Base-by-base conservation (phyloP, 306 rosid genomes). In the Casuarina glauca region DNA sequence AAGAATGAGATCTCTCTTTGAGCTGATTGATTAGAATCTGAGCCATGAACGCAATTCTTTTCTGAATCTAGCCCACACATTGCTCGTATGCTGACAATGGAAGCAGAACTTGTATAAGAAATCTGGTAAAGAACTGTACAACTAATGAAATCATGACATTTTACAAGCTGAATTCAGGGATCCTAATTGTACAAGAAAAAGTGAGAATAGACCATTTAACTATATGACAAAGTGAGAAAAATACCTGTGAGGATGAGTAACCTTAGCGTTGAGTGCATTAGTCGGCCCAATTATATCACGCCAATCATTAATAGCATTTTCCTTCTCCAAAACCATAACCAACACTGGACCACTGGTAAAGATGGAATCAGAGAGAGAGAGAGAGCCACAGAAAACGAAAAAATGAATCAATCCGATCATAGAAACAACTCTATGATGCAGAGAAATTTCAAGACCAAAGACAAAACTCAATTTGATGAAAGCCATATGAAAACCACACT, bases 271-370 rank as follows among this genome's bases (percentile, higher is more conserved):
- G 70, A 17, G 80, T 36, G 96, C 87, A 92, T 94, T 96, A 17
- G 98, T 94, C 75, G 98, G 98, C 12, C 98, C 98, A 85, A 94
- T 92, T 72, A 92, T 69, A 78, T 91, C 83, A 11, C 98, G 96
- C 98, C 98, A 94, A 77, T 89, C 93, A n/a, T 84, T 87, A 20
- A 94, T 80, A 38, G 98, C 96, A 53, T 90, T 85, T 84, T 90
- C 90, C 91, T 90, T 94, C 85, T 92, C 96, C 86, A 94, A 82
- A 75, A 92, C 74, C 98, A 94, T 85, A 74, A 87, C 63, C 75
- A 87, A 80, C 70, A 92, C 91, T 35, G 94, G 92, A 41, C 96
- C 97, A 80, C 97, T 94, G 85, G 74, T 35, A 55, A 74, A 35
- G 73, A 43, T 49, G 61, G 51, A 73, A 76, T 79, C 72, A 58